Percentiles rank a stretch among this genome's conserved stretches.
Evolutionary conservation across 805 yeast species (phyloP).

Genomic region (Starmerella geochares): DNA sequence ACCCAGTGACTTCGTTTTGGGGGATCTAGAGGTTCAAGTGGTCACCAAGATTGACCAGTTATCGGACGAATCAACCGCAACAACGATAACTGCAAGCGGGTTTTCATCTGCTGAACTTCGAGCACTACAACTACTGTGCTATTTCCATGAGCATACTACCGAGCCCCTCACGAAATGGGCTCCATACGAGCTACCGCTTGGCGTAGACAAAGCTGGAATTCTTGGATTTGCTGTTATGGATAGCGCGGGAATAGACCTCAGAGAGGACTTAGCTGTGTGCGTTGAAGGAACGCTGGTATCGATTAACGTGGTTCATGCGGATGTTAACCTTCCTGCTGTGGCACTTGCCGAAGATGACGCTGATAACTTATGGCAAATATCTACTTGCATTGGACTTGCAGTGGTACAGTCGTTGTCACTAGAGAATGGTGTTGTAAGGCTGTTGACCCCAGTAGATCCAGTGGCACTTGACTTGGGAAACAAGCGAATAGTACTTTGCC

Average conservation of each 20-base stretch:
- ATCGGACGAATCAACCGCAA: not conserved
- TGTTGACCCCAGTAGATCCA: slow-evolving; percentile 41
- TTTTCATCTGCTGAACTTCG: slow-evolving; percentile 25
- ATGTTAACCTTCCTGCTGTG: not conserved
- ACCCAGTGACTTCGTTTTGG: slow-evolving; percentile 28
- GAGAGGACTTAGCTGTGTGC: slow-evolving; percentile 25
- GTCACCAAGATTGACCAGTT: slow-evolving; percentile 9
- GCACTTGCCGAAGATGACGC: slow-evolving; percentile 6
- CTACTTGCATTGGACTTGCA: slow-evolving; percentile 42
- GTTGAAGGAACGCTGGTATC: slow-evolving; percentile 33
- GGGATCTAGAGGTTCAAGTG: slow-evolving; percentile 9
- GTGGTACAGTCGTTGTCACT: slow-evolving; percentile 57
- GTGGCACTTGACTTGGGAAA: slow-evolving; percentile 10
- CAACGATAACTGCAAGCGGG: slow-evolving; percentile 31
- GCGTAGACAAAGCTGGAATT: slow-evolving; percentile 20
- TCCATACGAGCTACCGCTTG: slow-evolving; percentile 28
- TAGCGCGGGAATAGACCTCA: slow-evolving; percentile 24
- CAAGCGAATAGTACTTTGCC: slow-evolving; percentile 7
- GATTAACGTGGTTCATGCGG: slow-evolving; percentile 10
- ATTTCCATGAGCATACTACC: slow-evolving; percentile 24
- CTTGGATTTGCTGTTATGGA: slow-evolving; percentile 21
- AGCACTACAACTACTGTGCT: slow-evolving; percentile 26
- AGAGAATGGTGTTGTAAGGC: slow-evolving; percentile 36
- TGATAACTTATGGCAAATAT: slow-evolving; percentile 12
- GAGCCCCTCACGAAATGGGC: slow-evolving; percentile 31